Base-by-base conservation (phyloP, 805 yeast genomes). In the Yarrowia alimentaria region DNA sequence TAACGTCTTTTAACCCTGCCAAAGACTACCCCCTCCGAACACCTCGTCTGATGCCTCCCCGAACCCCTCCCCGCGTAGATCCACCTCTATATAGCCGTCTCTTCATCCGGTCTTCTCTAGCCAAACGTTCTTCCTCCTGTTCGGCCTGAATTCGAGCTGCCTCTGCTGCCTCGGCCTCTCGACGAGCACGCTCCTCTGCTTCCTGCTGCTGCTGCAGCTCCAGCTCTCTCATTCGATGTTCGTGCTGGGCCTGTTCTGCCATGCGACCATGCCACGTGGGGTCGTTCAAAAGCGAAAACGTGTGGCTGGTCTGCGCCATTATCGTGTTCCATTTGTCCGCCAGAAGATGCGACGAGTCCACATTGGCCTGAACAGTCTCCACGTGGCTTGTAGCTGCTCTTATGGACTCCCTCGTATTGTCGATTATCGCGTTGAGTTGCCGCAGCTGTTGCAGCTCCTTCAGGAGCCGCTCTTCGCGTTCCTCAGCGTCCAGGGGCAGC, bases 251-350 rank as follows among this genome's bases (percentile, higher is more conserved):
- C 33, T 40, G 47, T 14, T 40, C 47, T 5, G 32, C 47, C 47
- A 40, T 40, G 2, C 47, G 32, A 5, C 47, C 47, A 28, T 40
- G 47, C 47, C 47, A 40, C 47, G 47, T 40, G 25, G 24, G n/a
- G 13, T 40, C 47, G 24, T 40, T 40, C 19, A 40, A 12, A n/a
- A 40, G 33, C 18, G 25, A 13, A 25, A 26, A 40, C 6, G 47
- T 40, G 33, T 40, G 47, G 13, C 47, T 40, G 1, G 47, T 40
- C 6, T 40, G 47, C 10, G 47, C 47, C 47, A 40, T 40, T 18
- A 40, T 40, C 0, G 47, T 40, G 47, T 40, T 40, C 47, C 47
- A 40, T 8, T 40, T 40, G 25, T 40, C 47, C 1, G 47, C 47
- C 14, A 40, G 24, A 11, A 40, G n/a, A 7, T 40, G 47, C 8